Evolutionary conservation across 805 yeast genomes (phyloP).

Genomic region (Yamadazyma sp.): DNA sequence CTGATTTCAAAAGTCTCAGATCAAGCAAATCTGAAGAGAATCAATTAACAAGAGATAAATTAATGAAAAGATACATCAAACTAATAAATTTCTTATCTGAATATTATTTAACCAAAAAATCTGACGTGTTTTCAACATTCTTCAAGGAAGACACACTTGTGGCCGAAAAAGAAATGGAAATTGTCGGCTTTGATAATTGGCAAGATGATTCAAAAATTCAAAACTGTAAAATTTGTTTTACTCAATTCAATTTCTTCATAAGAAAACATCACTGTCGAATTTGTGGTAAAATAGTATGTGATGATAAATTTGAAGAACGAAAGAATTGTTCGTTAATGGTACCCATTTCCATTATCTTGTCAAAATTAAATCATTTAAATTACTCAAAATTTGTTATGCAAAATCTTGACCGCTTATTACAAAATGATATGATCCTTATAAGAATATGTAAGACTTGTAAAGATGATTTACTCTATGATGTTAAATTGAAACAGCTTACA

Average conservation of each 20-base stretch:
- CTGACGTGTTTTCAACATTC: not conserved
- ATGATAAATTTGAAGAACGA: conserved; percentile 46
- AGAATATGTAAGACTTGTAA: conserved; percentile 63
- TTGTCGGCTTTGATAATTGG: conserved; percentile 48
- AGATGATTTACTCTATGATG: conserved; percentile 52
- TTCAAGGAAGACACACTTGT: conserved; percentile 1
- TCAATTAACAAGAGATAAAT: conserved; percentile 47
- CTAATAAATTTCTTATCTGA: conserved; percentile 30
- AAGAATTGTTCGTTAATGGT: conserved; percentile 68
- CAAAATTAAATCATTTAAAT: conserved; percentile 36
- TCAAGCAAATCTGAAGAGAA: conserved; percentile 42
- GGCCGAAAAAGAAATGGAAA: conserved; percentile 11
- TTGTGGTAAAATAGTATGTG: conserved; percentile 84
- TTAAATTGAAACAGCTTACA: conserved; percentile 21
- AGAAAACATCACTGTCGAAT: conserved; percentile 90
- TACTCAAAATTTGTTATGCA: conserved; percentile 23
- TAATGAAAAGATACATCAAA: conserved; percentile 59
- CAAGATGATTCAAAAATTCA: conserved; percentile 38
- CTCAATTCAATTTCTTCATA: conserved; percentile 50
- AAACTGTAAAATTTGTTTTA: conserved; percentile 63
- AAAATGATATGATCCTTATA: conserved; percentile 7
- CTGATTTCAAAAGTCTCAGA: conserved; percentile 41
- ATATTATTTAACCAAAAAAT: conserved; percentile 8
- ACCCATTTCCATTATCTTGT: conserved; percentile 44
- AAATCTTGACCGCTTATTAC: conserved; percentile 15